Evolutionary conservation across 2,329 filamentous ascomycete genomes (phyloP), one percentile per base, ranked within the genome.

Genomic region (Lizonia empirigonia): DNA sequence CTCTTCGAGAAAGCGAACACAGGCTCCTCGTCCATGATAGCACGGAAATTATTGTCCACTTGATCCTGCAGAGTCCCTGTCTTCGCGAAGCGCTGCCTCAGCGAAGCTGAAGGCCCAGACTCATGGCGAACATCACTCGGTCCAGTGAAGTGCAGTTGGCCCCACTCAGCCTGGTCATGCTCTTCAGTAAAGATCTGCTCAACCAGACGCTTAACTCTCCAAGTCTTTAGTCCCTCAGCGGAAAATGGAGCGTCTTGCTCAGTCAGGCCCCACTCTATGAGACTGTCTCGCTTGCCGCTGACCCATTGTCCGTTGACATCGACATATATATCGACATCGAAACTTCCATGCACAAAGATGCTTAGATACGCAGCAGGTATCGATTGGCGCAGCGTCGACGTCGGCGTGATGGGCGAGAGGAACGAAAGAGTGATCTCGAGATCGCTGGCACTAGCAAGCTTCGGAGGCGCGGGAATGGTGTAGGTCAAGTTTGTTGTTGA

Each of bases 291-390:
- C 58, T 91, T 82, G 15, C 90, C 90, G 64, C 87, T 94, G 53
- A 91, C 87, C 90, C 90, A 96, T 67, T 91, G 85, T 26, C 77
- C 77, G 49, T 79, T 79, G 26, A 78, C 65, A 45, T 79, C 77
- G 33, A 80, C 64, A 58, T 80, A 80, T 7, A 80, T 60, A 51
- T 76, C 69, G 24, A 80, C 59, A 53, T 80, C 69, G 41, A 86
- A 82, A 56, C 78, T 78, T 5, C 89, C 90, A 53, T 85, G 80
- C 10, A 89, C 88, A 63, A 85, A 75, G 32, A 93, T 79, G 5
- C 84, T 88, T 55, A 95, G 67, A 69, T 95, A 95, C 20, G 87
- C 86, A 9, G 90, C 90, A n/a, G 91, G 91, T 24, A 94, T 83
- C 13, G 88, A 86, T 76, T 93, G 89, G 57, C 89, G 82, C 63